Evolutionary conservation across 768 basidiomycete genomes (phyloP).

Genomic region (Favolaschia claudopus): DNA sequence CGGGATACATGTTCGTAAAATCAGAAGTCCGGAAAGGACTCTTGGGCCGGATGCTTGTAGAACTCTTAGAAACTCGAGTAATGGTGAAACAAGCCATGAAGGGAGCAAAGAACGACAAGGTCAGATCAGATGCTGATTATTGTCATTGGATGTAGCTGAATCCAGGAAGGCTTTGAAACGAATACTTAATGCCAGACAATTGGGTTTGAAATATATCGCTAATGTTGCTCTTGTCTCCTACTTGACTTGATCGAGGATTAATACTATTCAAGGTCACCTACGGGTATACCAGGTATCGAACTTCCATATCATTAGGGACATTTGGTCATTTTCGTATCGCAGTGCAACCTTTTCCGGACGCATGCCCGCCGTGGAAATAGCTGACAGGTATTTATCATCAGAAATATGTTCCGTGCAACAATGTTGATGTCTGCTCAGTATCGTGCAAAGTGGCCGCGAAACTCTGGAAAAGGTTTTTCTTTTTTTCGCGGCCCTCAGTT

Average conservation of each 20-base stretch:
- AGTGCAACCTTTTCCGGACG: slow-evolving; percentile 93
- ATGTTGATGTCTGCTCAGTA: slow-evolving; percentile 45
- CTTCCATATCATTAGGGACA: not conserved
- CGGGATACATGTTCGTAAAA: slow-evolving; percentile 94
- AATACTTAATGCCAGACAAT: slow-evolving; percentile 89
- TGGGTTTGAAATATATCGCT: slow-evolving; percentile 92
- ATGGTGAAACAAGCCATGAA: slow-evolving; percentile 99
- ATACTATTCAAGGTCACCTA: slow-evolving; percentile 64
- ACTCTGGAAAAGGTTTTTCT: slow-evolving; percentile 85
- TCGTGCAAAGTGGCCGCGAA: slow-evolving; percentile 95
- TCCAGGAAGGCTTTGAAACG: slow-evolving; percentile 68
- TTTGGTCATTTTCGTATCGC: not conserved
- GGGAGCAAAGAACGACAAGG: slow-evolving; percentile 75
- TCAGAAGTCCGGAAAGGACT: slow-evolving; percentile 83
- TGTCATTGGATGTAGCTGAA: not conserved
- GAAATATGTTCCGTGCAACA: not conserved
- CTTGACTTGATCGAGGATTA: not conserved
- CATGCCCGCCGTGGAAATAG: slow-evolving; percentile 98
- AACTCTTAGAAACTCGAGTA: slow-evolving; percentile 92
- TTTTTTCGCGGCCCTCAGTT: not conserved
- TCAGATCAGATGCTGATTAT: slow-evolving; percentile 33
- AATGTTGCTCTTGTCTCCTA: slow-evolving; percentile 51
- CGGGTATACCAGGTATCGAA: slow-evolving; percentile 76
- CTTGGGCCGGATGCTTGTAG: slow-evolving; percentile 89
- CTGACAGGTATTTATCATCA: slow-evolving; percentile 62